Conservation (phyloP, 2,329 filamentous ascomycete genomes). For the Talaromyces islandicus region DNA sequence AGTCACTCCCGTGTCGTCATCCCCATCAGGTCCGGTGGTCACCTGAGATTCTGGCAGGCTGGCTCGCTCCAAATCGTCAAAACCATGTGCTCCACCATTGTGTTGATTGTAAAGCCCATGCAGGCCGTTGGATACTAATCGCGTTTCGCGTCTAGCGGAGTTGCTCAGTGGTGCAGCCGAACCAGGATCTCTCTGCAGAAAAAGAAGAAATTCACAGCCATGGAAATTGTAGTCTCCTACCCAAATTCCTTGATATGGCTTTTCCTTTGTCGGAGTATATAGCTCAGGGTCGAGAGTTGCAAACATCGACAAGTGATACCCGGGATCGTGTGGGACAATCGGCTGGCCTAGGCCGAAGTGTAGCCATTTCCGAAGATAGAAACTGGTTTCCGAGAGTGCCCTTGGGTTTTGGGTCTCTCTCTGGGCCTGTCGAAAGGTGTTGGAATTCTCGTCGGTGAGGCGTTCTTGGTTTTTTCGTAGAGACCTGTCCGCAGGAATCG, state of each 20-base stretch:
- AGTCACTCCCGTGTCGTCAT: constrained; percentile 47
- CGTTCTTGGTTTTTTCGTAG: constrained; percentile 26
- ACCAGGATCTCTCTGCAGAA: constrained; percentile 62
- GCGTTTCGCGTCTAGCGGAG: neutral
- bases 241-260: constrained; percentile 88
- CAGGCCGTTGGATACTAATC: neutral
- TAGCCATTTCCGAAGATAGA: constrained; percentile 72
- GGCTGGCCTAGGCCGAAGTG: constrained; percentile 52
- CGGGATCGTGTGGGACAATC: constrained; percentile 18
- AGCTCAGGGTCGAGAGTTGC: constrained; percentile 67
- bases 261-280: constrained; percentile 75
- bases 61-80: constrained; percentile 9
- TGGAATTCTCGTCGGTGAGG: constrained; percentile 25
- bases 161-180: constrained; percentile 5
- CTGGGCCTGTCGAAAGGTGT: neutral
- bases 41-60: neutral
- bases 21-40: constrained; percentile 15
- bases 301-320: constrained; percentile 54
- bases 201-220: constrained; percentile 79
- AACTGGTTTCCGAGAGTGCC: constrained; percentile 63
- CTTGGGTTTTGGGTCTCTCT: constrained; percentile 30
- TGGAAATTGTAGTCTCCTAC: constrained; percentile 84
- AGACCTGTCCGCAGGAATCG: constrained; percentile 56
- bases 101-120: neutral
- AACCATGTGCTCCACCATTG: neutral